Base-by-base conservation (phyloP, 2,329 filamentous ascomycete genomes). In the Nemania bipapillata region DNA sequence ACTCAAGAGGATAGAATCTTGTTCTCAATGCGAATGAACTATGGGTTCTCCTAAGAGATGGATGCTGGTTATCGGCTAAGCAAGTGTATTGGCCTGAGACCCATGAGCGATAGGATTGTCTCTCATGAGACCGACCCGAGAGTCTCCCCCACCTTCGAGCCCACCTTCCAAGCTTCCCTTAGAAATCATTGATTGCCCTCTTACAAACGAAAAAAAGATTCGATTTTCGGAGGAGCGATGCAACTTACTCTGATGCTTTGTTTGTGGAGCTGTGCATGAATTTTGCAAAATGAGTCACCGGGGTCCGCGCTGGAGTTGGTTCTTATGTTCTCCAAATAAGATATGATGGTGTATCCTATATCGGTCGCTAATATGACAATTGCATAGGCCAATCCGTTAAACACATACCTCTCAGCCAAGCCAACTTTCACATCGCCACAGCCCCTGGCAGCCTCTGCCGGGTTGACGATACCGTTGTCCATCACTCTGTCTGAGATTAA, bases 401-500 rank as follows among this genome's bases (percentile, higher is more conserved):
- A 98, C 81, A 99, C 96, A 54, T 97, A 96, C 79, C 87, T 99
- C 66, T 92, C 91, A 65, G 96, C 94, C 32, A 95, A 96, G 79
- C 94, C 96, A 50, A 88, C 88, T 60, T 99, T 97, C 81, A 95
- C 95, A 35, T 97, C 94, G 53, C 96, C 96, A 50, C 90, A 95
- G 79, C 96, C 96, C 3, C 83, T 99, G 68, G 96, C 96, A 55
- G 96, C 96, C 53, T 90, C 93, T 64, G 95, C 94, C 49, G 93
- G 95, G 37, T 86, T 99, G 73, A 99, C 96, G 2, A 99, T 99
- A 76, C 96, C 96, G n/a, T 85, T 99, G 50, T 95, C 97, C 78
- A 97, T 99, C 74, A 98, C 96, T 0, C 81, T 99, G 58, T 98
- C 96, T 54, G 93, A 98, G 74, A 96, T 99, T 78, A 93, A 96